These are phyloP conservation scores for Ceratobasidium sp. DNA, from an alignment of 1,284 basidiomycete genomes.

Conservation along the genomic window DNA sequence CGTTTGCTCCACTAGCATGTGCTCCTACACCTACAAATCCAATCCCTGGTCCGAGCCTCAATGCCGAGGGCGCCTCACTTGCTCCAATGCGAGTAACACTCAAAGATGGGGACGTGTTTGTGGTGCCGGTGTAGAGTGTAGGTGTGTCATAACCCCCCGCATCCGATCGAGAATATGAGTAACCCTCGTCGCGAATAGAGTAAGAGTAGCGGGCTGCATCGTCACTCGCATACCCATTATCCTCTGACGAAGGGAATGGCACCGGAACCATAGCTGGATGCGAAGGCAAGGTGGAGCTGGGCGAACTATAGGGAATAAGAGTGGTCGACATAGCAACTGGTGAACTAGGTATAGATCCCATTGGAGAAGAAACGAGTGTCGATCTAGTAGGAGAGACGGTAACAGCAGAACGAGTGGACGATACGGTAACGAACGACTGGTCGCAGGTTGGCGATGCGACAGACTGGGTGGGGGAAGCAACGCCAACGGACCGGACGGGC, in stretches of 20 bases:
- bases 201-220: constrained; percentile 21
- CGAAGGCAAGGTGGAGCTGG: neutral
- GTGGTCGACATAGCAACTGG: constrained; percentile 11
- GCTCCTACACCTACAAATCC: constrained; percentile 20
- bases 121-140: constrained; percentile 29
- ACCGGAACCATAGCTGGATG: constrained; percentile 2
- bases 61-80: constrained; percentile 18
- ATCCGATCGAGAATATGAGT: constrained; percentile 4
- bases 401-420: constrained; percentile 16
- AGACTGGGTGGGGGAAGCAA: constrained; percentile 2
- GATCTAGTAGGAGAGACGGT: constrained; percentile 23
- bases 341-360: constrained; percentile 18
- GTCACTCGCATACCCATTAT: constrained; percentile 17
- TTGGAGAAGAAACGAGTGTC: constrained; percentile 1
- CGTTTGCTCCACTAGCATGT: constrained; percentile 14
- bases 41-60: constrained; percentile 31
- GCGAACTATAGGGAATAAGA: neutral
- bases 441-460: neutral
- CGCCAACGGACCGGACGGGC: neutral
- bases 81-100: constrained; percentile 22
- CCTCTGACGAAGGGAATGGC: constrained; percentile 22
- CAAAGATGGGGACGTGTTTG: constrained; percentile 21
- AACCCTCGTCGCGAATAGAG: neutral
- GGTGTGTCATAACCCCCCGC: constrained; percentile 26
- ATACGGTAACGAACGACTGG: constrained; percentile 2